phyloP scores from a whole-genome alignment of 139 green algal species.

The Haematococcus sp. region DNA sequence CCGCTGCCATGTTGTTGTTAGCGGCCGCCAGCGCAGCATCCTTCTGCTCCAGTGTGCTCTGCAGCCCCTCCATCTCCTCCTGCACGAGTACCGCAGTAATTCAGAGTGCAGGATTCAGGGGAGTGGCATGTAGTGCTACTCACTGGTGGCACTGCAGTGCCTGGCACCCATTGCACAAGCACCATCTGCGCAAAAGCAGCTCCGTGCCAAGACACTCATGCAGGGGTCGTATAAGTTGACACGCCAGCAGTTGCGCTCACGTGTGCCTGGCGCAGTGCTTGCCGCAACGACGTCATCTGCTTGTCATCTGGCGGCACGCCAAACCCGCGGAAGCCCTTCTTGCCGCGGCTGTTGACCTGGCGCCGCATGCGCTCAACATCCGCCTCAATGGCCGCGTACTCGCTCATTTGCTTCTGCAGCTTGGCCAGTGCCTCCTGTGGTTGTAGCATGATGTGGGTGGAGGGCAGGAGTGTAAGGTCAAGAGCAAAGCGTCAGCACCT shows the following conservation, averaged over 20 bases:
- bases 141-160: too few species aligned
- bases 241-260: slow-evolving; percentile 1
- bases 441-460: too few species aligned
- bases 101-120: too few species aligned
- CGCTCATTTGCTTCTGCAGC: slow-evolving; percentile 17
- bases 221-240: not conserved
- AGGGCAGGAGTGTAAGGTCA: too few species aligned
- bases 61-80: slow-evolving; percentile 32
- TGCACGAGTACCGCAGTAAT: too few species aligned
- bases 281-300: slow-evolving; percentile 5
- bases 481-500: too few species aligned
- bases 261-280: slow-evolving; percentile 29
- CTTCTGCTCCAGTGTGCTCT: slow-evolving; percentile 22
- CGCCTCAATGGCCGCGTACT: slow-evolving; percentile 31
- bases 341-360: slow-evolving; percentile 11
- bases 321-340: slow-evolving; percentile 25
- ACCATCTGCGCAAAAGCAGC: not conserved
- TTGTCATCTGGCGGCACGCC: slow-evolving; percentile 4
- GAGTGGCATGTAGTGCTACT: too few species aligned
- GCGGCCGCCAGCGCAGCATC: slow-evolving; percentile 23
- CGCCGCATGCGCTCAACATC: slow-evolving; percentile 30
- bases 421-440: slow-evolving; percentile 19
- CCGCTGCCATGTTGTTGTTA: not conserved
- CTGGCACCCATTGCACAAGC: not conserved
- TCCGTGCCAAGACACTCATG: too few species aligned